phyloP scores from a whole-genome alignment of 257 asterid species.

The Knoxia roxburghii region DNA sequence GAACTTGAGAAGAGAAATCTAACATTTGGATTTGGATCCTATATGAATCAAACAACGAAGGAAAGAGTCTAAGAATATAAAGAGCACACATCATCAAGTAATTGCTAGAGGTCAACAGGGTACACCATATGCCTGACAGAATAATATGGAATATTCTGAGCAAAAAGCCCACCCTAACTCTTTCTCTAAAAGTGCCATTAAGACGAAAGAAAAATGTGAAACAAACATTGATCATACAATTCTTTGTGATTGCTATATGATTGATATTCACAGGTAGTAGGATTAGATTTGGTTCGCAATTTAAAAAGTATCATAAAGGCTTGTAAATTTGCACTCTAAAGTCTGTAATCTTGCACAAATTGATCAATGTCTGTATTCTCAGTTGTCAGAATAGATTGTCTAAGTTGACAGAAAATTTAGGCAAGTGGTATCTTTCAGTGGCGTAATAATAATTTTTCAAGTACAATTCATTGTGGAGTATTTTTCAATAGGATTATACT shows the following conservation, averaged over 20 bases:
- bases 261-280: too few relatives aligned
- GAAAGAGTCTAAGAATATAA: neutral
- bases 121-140: neutral
- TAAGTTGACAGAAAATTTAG: neutral
- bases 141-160: neutral
- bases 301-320: too few relatives aligned
- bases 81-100: neutral
- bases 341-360: too few relatives aligned
- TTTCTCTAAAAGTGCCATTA: too few relatives aligned
- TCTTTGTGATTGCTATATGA: too few relatives aligned
- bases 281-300: too few relatives aligned
- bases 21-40: neutral
- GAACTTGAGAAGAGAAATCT: neutral
- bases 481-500: neutral
- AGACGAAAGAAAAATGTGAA: neutral
- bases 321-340: too few relatives aligned
- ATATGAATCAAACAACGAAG: neutral
- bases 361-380: too few relatives aligned
- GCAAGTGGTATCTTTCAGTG: neutral
- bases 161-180: neutral
- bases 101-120: neutral
- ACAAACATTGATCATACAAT: neutral
- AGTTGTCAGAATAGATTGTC: neutral
- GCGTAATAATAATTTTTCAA: neutral
- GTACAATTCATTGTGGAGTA: neutral